Evolutionary conservation across 2,329 filamentous ascomycete genomes (phyloP).

Genomic region (Fusarium anguioides): DNA sequence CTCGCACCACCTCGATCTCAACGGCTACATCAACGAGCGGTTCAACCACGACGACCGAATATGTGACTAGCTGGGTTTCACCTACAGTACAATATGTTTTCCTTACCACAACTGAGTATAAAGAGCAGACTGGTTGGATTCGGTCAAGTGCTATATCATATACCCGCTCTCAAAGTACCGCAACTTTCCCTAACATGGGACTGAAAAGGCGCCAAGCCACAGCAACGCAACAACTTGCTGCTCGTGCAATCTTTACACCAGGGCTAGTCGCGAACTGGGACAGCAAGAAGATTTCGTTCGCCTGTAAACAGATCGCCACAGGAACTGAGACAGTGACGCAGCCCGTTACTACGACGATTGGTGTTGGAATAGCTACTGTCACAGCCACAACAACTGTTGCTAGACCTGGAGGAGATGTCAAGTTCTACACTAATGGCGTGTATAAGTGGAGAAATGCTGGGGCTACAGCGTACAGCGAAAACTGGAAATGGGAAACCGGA

Average conservation of each 20-base stretch:
- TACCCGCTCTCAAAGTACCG: not conserved
- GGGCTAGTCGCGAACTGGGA: not conserved
- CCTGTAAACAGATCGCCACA: not conserved
- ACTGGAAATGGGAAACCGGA: not conserved
- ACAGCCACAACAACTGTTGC: not conserved
- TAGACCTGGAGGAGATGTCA: not conserved
- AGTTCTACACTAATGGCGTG: not conserved
- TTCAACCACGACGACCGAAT: not conserved
- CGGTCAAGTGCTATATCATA: not conserved
- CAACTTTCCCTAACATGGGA: not conserved
- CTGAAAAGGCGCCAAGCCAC: not conserved
- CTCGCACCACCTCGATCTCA: not conserved
- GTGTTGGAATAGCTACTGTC: not conserved
- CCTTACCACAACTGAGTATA: not conserved
- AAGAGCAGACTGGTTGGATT: not conserved
- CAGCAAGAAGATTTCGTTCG: not conserved
- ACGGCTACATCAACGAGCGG: not conserved
- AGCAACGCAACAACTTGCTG: not conserved
- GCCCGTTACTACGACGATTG: not conserved
- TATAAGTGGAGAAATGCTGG: not conserved
- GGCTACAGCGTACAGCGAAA: not conserved
- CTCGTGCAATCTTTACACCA: not conserved
- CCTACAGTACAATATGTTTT: not conserved
- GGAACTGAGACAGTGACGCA: not conserved
- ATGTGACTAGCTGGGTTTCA: not conserved